Percentiles rank a stretch among this genome's conserved stretches.
phyloP scores from a whole-genome alignment of 2,329 filamentous ascomycete species.

The Claviceps cyperi region DNA sequence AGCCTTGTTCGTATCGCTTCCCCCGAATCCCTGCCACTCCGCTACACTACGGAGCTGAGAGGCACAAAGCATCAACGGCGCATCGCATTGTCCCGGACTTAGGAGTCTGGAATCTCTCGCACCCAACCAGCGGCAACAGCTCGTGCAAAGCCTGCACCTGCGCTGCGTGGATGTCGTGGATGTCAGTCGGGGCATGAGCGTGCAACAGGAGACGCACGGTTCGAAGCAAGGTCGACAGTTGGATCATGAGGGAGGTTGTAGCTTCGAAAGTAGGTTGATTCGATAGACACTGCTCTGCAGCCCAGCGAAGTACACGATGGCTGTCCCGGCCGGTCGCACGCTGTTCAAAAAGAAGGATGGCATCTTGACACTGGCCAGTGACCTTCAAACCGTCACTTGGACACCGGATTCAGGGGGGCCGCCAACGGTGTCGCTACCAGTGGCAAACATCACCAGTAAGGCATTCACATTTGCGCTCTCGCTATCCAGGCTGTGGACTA shows the following conservation, averaged over 20 bases:
- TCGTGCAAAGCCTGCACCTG: background rate
- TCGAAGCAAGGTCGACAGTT: background rate
- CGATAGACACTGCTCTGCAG: background rate
- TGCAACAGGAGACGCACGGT: background rate
- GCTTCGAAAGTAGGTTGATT: background rate
- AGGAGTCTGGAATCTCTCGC: background rate
- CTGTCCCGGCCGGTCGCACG: constrained; percentile 48
- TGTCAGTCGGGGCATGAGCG: background rate
- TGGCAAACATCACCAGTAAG: constrained; percentile 70
- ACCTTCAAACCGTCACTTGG: constrained; percentile 68
- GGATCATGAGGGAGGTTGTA: background rate
- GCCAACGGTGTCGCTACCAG: constrained; percentile 51
- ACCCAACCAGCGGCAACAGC: background rate
- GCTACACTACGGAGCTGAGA: background rate
- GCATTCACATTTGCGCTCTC: background rate
- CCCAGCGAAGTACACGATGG: constrained; percentile 26
- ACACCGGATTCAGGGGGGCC: constrained; percentile 52
- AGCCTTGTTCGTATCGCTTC: too few relatives aligned
- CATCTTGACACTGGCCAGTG: constrained; percentile 57
- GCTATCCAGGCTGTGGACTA: background rate
- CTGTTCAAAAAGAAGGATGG: constrained; percentile 96
- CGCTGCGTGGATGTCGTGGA: background rate
- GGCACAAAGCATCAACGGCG: background rate
- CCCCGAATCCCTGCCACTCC: background rate
- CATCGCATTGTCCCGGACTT: background rate